Percentiles rank a stretch among this genome's conserved stretches.
phyloP scores from a whole-genome alignment of 176 grass and related monocot genomes.

The Bolboschoenus planiculmis region DNA sequence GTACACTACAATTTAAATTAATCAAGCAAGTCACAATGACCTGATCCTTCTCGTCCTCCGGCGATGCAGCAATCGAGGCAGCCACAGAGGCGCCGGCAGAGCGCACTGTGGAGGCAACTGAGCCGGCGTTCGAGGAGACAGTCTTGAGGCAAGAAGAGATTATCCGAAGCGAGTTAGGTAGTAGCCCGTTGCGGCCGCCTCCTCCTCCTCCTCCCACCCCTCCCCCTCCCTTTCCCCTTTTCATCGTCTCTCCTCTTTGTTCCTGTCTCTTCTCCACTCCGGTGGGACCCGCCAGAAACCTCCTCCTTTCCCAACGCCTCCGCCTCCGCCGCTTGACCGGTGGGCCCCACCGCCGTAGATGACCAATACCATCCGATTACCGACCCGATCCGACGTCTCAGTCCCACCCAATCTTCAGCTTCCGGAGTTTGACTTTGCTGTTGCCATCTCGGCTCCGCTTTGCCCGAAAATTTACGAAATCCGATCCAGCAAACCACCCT shows the following conservation, averaged over 20 bases:
- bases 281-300: neutral
- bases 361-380: constrained; percentile 79
- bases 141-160: constrained; percentile 99
- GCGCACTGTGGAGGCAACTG: constrained; percentile 90
- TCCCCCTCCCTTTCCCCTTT: constrained; percentile 24
- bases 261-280: constrained; percentile 5
- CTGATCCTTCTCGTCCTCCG: constrained; percentile 98
- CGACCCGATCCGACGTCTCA: constrained; percentile 36
- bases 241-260: constrained; percentile 13
- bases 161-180: constrained; percentile 94
- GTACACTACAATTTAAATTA: constrained; percentile 15
- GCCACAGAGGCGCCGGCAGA: constrained; percentile 93
- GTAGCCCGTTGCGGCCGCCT: constrained; percentile 72
- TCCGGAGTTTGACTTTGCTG: constrained; percentile 9
- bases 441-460: constrained; percentile 7
- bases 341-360: constrained; percentile 61
- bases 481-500: constrained; percentile 34
- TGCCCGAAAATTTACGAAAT: neutral
- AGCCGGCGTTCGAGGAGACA: constrained; percentile 88
- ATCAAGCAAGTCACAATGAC: constrained; percentile 24
- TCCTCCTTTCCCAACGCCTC: constrained; percentile 18
- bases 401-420: constrained; percentile 22
- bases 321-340: constrained; percentile 47
- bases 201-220: constrained; percentile 5
- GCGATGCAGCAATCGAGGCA: constrained; percentile 62